phyloP scores from a whole-genome alignment of 306 rosid genomes.

The Cucumis melo region DNA sequence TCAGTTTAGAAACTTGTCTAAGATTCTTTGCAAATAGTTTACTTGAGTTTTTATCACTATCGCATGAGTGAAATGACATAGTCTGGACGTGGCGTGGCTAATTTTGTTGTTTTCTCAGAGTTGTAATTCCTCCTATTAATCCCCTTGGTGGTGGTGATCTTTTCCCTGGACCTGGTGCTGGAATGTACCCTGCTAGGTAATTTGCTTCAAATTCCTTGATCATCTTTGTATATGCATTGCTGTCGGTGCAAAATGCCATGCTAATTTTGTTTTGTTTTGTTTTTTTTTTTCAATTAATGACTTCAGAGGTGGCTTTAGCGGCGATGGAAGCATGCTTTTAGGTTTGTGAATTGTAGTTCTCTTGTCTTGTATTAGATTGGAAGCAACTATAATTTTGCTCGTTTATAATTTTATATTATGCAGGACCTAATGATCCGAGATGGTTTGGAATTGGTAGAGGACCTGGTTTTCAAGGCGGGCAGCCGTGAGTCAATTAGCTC shows the following conservation, averaged over 20 bases:
- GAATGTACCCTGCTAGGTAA: conserved; percentile 55
- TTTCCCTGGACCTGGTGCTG: conserved; percentile 72
- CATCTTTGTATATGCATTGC: neutral
- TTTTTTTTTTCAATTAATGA: neutral
- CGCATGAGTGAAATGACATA: neutral
- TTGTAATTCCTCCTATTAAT: conserved; percentile 34
- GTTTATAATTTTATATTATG: neutral
- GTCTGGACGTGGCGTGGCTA: conserved; percentile 1
- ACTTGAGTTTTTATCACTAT: neutral
- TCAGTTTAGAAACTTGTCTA: neutral
- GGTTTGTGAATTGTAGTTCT: conserved; percentile 30
- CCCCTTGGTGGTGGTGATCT: conserved; percentile 50
- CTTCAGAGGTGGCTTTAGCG: conserved; percentile 40
- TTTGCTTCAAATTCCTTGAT: neutral
- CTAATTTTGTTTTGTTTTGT: conserved; percentile 9
- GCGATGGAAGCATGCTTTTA: conserved; percentile 60
- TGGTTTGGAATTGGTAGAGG: conserved; percentile 44
- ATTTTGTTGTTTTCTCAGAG: conserved; percentile 24
- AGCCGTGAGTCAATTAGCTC: conserved; percentile 38
- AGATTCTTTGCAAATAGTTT: neutral
- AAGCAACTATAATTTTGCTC: neutral
- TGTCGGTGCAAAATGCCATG: neutral
- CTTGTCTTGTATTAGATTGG: neutral
- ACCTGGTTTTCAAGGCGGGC: conserved; percentile 46
- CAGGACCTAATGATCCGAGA: conserved; percentile 69